phyloP scores from a whole-genome alignment of 352 stramenopile species.

The Globisporangium okanoganense region DNA sequence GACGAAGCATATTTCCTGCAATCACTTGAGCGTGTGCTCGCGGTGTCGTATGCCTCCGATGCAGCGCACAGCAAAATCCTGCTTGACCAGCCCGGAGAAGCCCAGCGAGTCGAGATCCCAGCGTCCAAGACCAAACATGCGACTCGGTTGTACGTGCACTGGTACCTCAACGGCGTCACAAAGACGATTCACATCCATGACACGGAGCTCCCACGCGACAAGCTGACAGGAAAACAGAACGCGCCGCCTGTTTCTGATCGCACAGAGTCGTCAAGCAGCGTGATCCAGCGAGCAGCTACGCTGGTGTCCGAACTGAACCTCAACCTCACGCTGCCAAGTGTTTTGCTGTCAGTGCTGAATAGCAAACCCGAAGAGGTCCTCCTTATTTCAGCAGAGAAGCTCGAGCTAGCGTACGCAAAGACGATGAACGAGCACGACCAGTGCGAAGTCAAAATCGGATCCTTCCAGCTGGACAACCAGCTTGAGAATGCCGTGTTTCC shows the following conservation, averaged over 20 bases:
- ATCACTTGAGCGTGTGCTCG: constrained; percentile 56
- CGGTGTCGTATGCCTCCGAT: constrained; percentile 50
- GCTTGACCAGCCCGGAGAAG: constrained; percentile 69
- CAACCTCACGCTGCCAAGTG: constrained; percentile 51
- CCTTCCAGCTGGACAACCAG: constrained; percentile 85
- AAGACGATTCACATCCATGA: constrained; percentile 83
- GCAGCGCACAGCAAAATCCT: constrained; percentile 48
- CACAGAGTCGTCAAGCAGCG: constrained; percentile 7
- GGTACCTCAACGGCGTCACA: constrained; percentile 78
- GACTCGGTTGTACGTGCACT: constrained; percentile 58
- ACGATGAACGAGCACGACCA: constrained; percentile 73
- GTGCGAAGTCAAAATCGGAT: constrained; percentile 78
- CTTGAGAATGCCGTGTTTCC: constrained; percentile 69
- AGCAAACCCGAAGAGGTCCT: constrained; percentile 68
- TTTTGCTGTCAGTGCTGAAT: constrained; percentile 76
- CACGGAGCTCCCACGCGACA: constrained; percentile 49
- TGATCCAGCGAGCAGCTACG: constrained; percentile 20
- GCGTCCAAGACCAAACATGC: constrained; percentile 24
- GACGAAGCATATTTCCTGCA: constrained; percentile 80
- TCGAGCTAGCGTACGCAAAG: constrained; percentile 65
- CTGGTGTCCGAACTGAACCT: constrained; percentile 54
- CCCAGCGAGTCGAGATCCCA: constrained; percentile 59
- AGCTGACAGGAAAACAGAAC: constrained; percentile 56
- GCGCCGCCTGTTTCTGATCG: background rate
- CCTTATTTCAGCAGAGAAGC: constrained; percentile 60